These are phyloP conservation scores for Sphaerulina musiva DNA, from an alignment of 2,329 filamentous ascomycete species.

Conservation along the genomic window DNA sequence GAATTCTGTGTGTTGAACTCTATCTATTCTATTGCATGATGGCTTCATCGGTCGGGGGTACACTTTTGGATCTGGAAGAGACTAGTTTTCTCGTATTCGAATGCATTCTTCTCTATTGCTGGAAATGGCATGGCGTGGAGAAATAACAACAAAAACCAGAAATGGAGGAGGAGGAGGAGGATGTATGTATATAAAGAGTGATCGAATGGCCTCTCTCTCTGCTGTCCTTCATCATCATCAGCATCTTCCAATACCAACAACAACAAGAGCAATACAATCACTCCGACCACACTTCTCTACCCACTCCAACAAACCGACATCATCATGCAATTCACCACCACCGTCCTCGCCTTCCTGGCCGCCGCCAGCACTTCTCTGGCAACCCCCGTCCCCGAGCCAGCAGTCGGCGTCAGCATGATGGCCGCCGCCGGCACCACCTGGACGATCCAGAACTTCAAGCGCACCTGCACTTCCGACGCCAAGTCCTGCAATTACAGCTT, in stretches of 20 bases:
- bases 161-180: not conserved
- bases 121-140: no score
- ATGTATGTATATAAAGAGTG: not conserved
- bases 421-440: constrained; percentile 12
- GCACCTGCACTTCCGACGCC: constrained; percentile 14
- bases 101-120: no score
- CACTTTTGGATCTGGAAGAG: no score
- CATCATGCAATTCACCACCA: constrained; percentile 19
- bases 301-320: constrained; percentile 4
- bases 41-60: no score
- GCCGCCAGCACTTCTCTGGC: constrained; percentile 15
- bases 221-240: not conserved
- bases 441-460: constrained; percentile 22
- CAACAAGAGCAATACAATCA: not conserved
- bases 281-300: constrained; percentile 1
- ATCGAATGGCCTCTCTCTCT: not conserved
- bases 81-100: no score
- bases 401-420: constrained; percentile 14
- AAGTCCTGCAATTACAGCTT: constrained; percentile 18
- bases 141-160: no score
- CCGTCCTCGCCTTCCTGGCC: constrained; percentile 15
- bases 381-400: constrained; percentile 8
- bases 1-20: no score
- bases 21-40: no score
- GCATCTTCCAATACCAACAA: not conserved